Base-by-base conservation (phyloP, 202 grass and related monocot species). In the Carex arenaria region DNA sequence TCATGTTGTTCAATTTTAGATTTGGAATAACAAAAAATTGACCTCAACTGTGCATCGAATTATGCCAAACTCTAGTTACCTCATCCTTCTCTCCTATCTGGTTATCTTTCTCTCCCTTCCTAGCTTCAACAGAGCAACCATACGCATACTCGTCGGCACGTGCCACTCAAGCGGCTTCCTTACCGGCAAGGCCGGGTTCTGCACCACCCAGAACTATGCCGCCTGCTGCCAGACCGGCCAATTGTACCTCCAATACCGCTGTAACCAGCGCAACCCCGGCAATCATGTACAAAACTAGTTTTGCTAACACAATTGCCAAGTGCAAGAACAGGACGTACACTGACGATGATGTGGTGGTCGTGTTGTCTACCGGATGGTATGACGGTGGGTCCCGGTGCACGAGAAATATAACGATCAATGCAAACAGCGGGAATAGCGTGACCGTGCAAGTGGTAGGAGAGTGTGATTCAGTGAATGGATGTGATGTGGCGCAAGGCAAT, bases 401-500 rank as follows among this genome's bases (percentile, higher is more conserved):
- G 65, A 79, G 61, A 79, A 88, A 31, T 81, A 28, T 92, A 18
- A 68, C 85, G 1, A 52, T 92, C 61, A 15, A n/a, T 4, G 88
- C 56, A 1, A 73, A 73, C 20, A 86, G 81, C 28, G 88, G 87
- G 17, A 23, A 82, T 59, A 84, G 79, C 12, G 83, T 83, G 63
- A 40, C 82, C 0, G 87, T 78, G 20, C 86, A 62, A 80, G 87
- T 92, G 54, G 85, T 92, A 7, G 91, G 89, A 42, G 91, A 93
- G 85, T 93, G 91, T 22, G 87, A 90, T 77, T 93, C 90, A 0
- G 80, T 67, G 22, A 81, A 84, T n/a, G 88, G 91, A 9, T 93
- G 88, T 14, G 80, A 90, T 11, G 7, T 2, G 0, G 63, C 72
- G 6, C 66, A 78, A 15, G 85, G 86, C 57, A 88, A 86, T 10